Base-by-base conservation (phyloP, 2,329 filamentous ascomycete genomes). In the Bipolaris zeicola region DNA sequence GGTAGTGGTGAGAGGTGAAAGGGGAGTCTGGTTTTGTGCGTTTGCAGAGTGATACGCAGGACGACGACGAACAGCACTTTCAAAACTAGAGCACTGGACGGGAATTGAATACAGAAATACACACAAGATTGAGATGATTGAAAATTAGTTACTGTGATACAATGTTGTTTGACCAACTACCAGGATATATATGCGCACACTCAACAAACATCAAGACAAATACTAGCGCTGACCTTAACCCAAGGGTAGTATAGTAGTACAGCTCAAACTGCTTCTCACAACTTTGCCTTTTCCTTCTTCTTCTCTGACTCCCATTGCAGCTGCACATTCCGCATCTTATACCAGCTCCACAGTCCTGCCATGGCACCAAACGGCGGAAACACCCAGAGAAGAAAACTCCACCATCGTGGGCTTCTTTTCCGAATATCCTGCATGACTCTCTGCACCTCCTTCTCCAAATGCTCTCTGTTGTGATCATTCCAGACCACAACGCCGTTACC, bases 391-490 rank as follows among this genome's bases (percentile, higher is more conserved):
- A 89, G 55, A 84, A 86, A 89, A n/a, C 86, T 86, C 94, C 95
- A 98, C 91, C 92, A 96, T 60, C 79, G 77, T 6, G 91, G 91
- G 74, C 89, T 95, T 16, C 78, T 77, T 43, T 69, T 79, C 67
- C 81, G 82, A 36, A 97, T 78, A 58, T 83, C 82, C 3, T 68
- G 71, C 79, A 98, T 86, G 6, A 88, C 89, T 57, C 78, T 80
- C 49, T 83, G 81, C 10, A 98, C 79, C 74, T 91, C 87, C 48
- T 71, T 76, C 76, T 85, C 83, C 70, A 99, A 75, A 60, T 92
- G 86, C 34, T 87, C 87, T 69, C 82, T 87, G 44, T 86, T 86
- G 2, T 85, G 86, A 77, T 98, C 94, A 78, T 99, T 99, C 91
- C 91, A 95, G 22, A 99, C 83, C 33, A 97, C 91, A 3, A 92